Evolutionary conservation across 176 grass and related monocot species (phyloP), one percentile per base, ranked within the genome.

Genomic region (Areca catechu): DNA sequence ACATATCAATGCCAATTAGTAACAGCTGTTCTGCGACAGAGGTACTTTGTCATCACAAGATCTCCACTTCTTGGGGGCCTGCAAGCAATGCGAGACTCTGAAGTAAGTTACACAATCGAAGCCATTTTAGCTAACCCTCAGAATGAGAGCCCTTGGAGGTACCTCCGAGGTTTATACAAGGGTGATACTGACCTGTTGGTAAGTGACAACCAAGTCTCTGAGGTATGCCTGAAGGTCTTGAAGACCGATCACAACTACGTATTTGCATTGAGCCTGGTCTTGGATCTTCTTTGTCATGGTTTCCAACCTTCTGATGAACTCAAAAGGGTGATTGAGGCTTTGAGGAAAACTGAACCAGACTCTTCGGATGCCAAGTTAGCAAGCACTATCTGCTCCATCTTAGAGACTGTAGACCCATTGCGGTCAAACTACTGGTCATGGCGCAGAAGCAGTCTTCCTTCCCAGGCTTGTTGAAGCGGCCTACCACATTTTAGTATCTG

Each of bases 91-190:
- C 73, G 78, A 72, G 77, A 85, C 75, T 82, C 81, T 59, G 93
- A 92, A 88, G 80, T 88, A 58, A 43, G 82, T 64, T 98, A 91
- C 76, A 85, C 87, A 61, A 62, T 82, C 24, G 68, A 73, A 56
- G 71, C 76, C 56, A 92, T 98, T 70, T 74, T 88, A 21, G 69
- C 22, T 27, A 77, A 88, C 49, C 81, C 93, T 72, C 81, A 49
- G 20, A 98, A 98, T 18, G 93, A 98, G 80, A 92, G 87, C 62
- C 81, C 93, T 17, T 98, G 93, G 93, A 88, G 80, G 69, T 92
- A 98, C 51, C 83, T 98, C 58, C 71, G 72, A 18, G 93, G 87
- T 61, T 62, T 98, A 50, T 88, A 80, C 70, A 98, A 92, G 74
- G 86, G 72, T 7, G 75, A 80, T 5, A 76, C 66, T 48, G 66